Percentiles rank a stretch among this genome's conserved stretches.
Conservation (phyloP, 2,329 filamentous ascomycete species). For the Colletotrichum karsti region DNA sequence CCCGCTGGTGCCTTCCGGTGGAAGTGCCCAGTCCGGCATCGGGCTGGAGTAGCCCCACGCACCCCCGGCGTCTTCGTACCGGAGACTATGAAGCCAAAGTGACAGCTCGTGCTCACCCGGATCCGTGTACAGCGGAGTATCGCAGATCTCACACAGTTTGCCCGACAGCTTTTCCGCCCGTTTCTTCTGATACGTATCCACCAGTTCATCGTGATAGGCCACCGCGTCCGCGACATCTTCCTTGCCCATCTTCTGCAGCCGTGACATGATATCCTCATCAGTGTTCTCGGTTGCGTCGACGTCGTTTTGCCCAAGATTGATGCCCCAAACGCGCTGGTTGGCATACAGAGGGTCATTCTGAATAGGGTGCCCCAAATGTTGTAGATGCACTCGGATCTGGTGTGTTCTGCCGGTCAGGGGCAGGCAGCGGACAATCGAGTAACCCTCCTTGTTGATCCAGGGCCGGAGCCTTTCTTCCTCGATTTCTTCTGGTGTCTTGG, state of each 20-base stretch:
- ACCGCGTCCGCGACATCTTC: conserved; percentile 90
- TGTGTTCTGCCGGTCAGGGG: conserved; percentile 95
- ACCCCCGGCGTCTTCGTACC: conserved; percentile 86
- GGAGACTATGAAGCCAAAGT: conserved; percentile 91
- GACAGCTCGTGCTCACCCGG: conserved; percentile 90
- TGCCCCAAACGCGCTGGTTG: conserved; percentile 91
- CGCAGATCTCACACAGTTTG: conserved; percentile 80
- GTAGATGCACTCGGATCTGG: conserved; percentile 92
- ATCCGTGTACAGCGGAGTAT: conserved; percentile 91
- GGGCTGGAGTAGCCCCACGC: conserved; percentile 88
- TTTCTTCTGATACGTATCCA: conserved; percentile 87
- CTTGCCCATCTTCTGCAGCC: conserved; percentile 91
- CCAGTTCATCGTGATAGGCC: conserved; percentile 93
- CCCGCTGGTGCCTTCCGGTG: conserved; percentile 76
- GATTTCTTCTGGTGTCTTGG: conserved; percentile 33
- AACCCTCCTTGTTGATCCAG: conserved; percentile 73
- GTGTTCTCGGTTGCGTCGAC: conserved; percentile 73
- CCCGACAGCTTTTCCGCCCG: conserved; percentile 96
- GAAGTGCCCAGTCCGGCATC: conserved; percentile 86
- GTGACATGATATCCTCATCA: conserved; percentile 89
- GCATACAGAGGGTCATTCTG: conserved; percentile 98
- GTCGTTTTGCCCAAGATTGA: conserved; percentile 75
- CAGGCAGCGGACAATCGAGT: conserved; percentile 93
- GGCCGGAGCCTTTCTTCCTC: conserved; percentile 39
- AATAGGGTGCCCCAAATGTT: conserved; percentile 94